Base-by-base conservation (phyloP, 2,329 filamentous ascomycete species). In the Sporothrix euskadiensis region DNA sequence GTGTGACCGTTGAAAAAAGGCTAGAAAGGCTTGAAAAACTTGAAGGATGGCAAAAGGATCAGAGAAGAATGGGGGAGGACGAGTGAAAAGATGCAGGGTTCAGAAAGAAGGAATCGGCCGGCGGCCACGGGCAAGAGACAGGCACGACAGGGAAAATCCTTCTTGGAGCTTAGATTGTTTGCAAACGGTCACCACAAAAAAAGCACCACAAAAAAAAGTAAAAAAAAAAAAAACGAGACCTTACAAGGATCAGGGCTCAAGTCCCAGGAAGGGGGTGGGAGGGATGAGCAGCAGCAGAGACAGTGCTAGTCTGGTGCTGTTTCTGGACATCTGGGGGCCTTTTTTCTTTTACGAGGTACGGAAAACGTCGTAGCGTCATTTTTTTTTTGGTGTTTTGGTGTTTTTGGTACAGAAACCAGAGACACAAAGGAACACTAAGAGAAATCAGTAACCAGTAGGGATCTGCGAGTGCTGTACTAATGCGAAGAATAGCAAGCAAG, bases 221-320 rank as follows among this genome's bases (percentile, higher is more conserved):
- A 56, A 56, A 39, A 41, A 41, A 9, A 63, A 12, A 14, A 65
- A 41, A 65, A 44, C 12, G 10, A 44, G 22, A 30, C 41, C 39
- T 16, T 16, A 44, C 65, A 68, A 12, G 65, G 65, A 68, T 68
- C 65, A 68, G 65, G 65, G 65, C 65, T 68, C 65, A 52, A 68
- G 65, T 68, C 16, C 44, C 61, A 22, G 61, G 61, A 30, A 59
- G 30, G 30, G 26, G 12, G 56, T 9, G 1, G 56, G 12, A 35
- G 9, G 57, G 57, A 1, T 1, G 14, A 5, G 14, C 4, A 16
- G 44, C 14, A 49, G 35, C 1, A 35, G 8, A 56, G n/a, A 26
- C 52, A 59, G 56, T 59, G 35, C 35, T 44, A 7, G 59, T 19
- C 59, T 63, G 59, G 19, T 19, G n/a, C 35, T 65, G 59, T 44